phyloP scores from a whole-genome alignment of 2,329 filamentous ascomycete genomes.

The Scortechinia acanthostroma region DNA sequence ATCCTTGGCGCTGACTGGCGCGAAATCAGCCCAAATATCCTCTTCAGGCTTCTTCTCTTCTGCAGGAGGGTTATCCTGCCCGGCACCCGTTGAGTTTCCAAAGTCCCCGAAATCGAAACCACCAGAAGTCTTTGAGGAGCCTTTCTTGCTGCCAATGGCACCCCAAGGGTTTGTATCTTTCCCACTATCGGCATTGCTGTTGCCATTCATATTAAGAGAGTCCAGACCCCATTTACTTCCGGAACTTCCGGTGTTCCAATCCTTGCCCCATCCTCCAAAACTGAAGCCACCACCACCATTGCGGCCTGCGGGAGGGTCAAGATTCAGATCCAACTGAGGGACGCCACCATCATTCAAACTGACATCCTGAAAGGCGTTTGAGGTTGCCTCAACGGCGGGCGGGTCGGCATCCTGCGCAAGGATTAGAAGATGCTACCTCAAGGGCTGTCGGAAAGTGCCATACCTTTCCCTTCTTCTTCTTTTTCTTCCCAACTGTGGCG shows the following conservation, averaged over 20 bases:
- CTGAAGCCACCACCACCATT: not conserved
- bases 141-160: not conserved
- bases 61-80: not conserved
- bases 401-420: not conserved
- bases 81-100: not conserved
- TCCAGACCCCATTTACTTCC: not conserved
- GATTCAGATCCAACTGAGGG: not conserved
- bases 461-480: conserved; percentile 8
- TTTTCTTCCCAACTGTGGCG: conserved; percentile 4
- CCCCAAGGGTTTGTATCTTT: not conserved
- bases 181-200: not conserved
- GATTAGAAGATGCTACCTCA: not conserved
- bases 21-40: not conserved
- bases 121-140: not conserved
- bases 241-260: not conserved
- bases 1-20: conserved; percentile 16
- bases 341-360: not conserved
- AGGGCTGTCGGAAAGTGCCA: not conserved
- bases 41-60: not conserved
- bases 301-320: not conserved
- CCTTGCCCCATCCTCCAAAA: not conserved
- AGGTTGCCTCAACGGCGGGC: not conserved
- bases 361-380: conserved; percentile 1
- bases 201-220: too few relatives aligned
- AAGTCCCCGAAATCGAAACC: conserved; percentile 1